Evolutionary conservation across 129 eudicot genomes (phyloP), one percentile per base, ranked within the genome.

Genomic region (Kitagawia praeruptora): DNA sequence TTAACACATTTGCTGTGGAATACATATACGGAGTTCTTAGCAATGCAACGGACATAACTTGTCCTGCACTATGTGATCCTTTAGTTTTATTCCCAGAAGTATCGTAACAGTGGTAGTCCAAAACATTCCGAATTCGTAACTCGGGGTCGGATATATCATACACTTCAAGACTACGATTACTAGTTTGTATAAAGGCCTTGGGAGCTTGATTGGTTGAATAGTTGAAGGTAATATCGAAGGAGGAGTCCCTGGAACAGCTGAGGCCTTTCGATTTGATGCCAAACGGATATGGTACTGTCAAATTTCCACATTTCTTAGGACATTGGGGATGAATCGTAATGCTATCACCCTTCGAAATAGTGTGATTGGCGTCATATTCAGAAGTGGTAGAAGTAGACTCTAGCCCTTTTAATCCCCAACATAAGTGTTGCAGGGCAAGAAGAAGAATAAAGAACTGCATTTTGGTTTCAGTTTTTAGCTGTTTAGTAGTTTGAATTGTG

Each of bases 131-230:
- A 12, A 70, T 15, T 2, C 82, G 61, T 28, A 79, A 8, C 40
- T 85, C 73, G 0, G 74, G 13, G 21, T 56, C 58, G 4, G 84
- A 48, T 49, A 86, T 76, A 45, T 74, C 80, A 18, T 1, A 21
- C 9, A 71, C 28, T 7, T 71, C 11, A 18, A 37, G 0, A 8
- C n/a, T n/a, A n/a, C n/a, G n/a, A n/a, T 19, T 12, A 12, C 75
- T 1, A 27, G 28, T 39, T 4, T 2, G 0, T 70, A 71, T 1
- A 8, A 71, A 39, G 49, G 75, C 75, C 48, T 18, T 71, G 47
- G 47, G 38, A 64, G 71, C n/a, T n/a, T n/a, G 69, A 25, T n/a
- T 8, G 34, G 15, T 3, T 3, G 74, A 71, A 71, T 18, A 0
- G 45, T 13, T 37, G 44, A 45, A 70, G 10, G 23, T 70, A 38